A percentile compares a stretch with the other conserved stretches of the same genome.
Conservation (phyloP, 2,329 filamentous ascomycete genomes). For the Pseudogymnoascus sp. region DNA sequence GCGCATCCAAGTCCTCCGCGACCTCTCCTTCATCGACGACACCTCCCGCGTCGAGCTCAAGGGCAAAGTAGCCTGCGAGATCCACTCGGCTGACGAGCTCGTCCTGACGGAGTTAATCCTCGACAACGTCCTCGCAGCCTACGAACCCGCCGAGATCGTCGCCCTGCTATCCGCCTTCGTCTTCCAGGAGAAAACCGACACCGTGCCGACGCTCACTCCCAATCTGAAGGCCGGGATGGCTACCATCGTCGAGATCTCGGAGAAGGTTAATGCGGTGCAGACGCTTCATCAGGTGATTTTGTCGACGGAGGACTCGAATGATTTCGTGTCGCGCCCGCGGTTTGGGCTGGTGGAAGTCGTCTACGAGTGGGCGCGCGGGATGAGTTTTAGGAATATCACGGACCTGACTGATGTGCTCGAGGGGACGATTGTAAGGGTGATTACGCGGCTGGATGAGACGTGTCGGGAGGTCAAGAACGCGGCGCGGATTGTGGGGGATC, state of each 20-base stretch:
- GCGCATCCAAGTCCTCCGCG: constrained; percentile 81
- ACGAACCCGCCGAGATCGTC: constrained; percentile 93
- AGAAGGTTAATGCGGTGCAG: constrained; percentile 87
- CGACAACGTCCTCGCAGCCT: constrained; percentile 91
- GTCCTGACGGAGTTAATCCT: constrained; percentile 93
- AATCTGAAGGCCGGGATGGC: constrained; percentile 74
- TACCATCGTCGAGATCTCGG: constrained; percentile 80
- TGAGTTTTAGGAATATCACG: constrained; percentile 98
- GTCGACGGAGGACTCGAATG: constrained; percentile 80
- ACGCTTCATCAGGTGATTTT: constrained; percentile 87
- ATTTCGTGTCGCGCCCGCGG: constrained; percentile 77
- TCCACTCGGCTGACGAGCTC: constrained; percentile 92
- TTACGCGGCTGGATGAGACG: constrained; percentile 88
- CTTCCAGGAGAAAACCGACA: constrained; percentile 92
- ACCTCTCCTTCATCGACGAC: constrained; percentile 85
- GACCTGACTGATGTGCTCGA: constrained; percentile 93
- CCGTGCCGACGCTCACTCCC: constrained; percentile 69
- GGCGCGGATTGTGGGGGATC: constrained; percentile 89
- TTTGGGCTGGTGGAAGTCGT: constrained; percentile 97
- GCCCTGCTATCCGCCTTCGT: constrained; percentile 90
- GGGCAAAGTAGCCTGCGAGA: constrained; percentile 96
- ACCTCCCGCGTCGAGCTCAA: constrained; percentile 85
- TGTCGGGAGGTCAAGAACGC: constrained; percentile 97
- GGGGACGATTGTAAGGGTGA: constrained; percentile 92
- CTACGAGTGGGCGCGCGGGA: constrained; percentile 95